Evolutionary conservation across 2,329 filamentous ascomycete genomes (phyloP).

Genomic region (Coniochaeta hoffmannii): DNA sequence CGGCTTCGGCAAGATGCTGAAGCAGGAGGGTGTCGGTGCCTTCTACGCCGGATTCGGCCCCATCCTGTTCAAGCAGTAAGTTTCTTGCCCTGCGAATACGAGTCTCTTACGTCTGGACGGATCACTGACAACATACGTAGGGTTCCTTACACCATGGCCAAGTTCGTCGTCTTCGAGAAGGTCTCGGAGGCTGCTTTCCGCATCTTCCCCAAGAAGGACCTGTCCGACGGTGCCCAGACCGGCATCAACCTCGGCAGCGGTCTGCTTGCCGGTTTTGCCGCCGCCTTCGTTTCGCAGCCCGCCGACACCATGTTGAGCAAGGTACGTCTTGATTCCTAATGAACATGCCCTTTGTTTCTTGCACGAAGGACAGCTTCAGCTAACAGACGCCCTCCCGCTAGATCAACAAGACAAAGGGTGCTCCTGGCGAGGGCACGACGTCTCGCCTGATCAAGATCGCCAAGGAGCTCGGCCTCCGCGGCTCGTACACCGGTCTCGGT

Average conservation of each 20-base stretch:
- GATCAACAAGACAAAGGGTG: slow-evolving; percentile 69
- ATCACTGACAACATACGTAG: slow-evolving; percentile 4
- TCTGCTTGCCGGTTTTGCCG: slow-evolving; percentile 67
- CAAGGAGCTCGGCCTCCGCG: slow-evolving; percentile 60
- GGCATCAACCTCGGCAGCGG: slow-evolving; percentile 66
- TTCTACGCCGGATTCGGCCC: slow-evolving; percentile 91
- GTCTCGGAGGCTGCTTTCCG: slow-evolving; percentile 12
- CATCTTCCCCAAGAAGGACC: slow-evolving; percentile 18
- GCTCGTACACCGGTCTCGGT: slow-evolving; percentile 60
- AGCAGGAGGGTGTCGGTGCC: slow-evolving; percentile 73
- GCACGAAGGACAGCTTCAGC: no score
- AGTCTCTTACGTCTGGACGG: background rate
- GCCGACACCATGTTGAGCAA: slow-evolving; percentile 71
- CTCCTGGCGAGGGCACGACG: slow-evolving; percentile 61
- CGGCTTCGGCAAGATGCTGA: slow-evolving; percentile 77
- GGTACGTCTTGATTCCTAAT: no score
- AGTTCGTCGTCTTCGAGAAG: slow-evolving; percentile 18
- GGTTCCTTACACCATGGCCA: slow-evolving; percentile 17
- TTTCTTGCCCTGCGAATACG: slow-evolving; percentile 9
- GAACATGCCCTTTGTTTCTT: no score
- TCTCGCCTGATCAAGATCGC: slow-evolving; percentile 64
- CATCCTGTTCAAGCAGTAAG: slow-evolving; percentile 74
- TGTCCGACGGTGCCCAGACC: slow-evolving; percentile 26
- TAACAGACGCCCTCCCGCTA: no score
- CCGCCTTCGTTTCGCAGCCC: slow-evolving; percentile 65